phyloP scores from a whole-genome alignment of 179 eudicot species.

The Silene vulgaris region DNA sequence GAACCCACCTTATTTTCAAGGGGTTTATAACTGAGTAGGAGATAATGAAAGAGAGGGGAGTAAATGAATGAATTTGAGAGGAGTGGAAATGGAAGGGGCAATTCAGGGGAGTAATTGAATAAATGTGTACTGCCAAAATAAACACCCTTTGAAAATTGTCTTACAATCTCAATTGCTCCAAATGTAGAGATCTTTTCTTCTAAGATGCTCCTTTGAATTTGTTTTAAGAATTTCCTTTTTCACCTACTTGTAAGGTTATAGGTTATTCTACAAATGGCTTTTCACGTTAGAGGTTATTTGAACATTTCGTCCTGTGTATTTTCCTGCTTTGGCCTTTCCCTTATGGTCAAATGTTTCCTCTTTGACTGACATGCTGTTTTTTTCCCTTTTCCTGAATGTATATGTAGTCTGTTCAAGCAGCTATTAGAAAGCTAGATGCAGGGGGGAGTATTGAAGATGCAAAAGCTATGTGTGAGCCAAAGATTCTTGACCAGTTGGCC shows the following conservation, averaged over 20 bases:
- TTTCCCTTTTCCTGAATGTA: constrained; percentile 1
- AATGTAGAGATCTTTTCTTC: background rate
- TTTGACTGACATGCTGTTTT: constrained; percentile 10
- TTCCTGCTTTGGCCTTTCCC: constrained; percentile 1
- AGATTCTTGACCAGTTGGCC: constrained; percentile 34
- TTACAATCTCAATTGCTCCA: background rate
- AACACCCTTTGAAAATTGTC: too few species aligned
- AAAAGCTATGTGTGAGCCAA: constrained; percentile 48
- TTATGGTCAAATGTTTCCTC: constrained; percentile 11
- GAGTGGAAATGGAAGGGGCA: background rate
- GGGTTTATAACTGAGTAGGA: too few species aligned
- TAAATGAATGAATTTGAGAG: too few species aligned
- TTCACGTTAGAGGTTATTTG: background rate
- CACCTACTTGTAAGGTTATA: background rate
- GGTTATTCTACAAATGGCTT: background rate
- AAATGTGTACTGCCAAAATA: too few species aligned
- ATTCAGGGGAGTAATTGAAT: background rate
- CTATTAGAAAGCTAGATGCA: constrained; percentile 39
- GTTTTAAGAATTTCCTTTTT: too few species aligned
- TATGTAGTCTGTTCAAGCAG: constrained; percentile 52
- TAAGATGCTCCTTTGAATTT: background rate
- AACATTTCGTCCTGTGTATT: background rate
- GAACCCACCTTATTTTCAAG: too few species aligned
- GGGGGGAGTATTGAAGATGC: constrained; percentile 50
- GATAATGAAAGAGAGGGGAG: too few species aligned